Percentiles rank a stretch among this genome's conserved stretches.
These are phyloP conservation scores for Xylariaceae sp. DNA, from an alignment of 2,329 filamentous ascomycete species.

Conservation along the genomic window DNA sequence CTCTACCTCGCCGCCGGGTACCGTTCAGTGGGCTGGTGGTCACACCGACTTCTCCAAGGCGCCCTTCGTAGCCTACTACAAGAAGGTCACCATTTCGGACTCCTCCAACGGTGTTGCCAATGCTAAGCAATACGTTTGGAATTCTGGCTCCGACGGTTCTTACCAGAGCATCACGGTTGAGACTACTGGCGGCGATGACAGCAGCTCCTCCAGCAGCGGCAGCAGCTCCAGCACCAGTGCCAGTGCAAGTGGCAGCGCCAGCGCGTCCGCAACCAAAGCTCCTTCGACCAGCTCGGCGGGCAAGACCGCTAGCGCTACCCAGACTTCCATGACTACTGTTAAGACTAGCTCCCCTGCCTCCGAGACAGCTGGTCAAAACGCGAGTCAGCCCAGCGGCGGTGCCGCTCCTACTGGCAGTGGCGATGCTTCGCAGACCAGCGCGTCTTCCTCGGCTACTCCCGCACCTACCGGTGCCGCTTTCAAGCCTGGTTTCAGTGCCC, in stretches of 20 bases:
- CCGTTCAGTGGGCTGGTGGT: conserved; percentile 67
- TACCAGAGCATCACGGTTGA: conserved; percentile 50
- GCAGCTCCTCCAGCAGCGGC: conserved; percentile 6
- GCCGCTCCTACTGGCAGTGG: conserved; percentile 13
- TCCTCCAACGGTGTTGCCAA: conserved; percentile 48
- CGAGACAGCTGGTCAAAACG: background rate
- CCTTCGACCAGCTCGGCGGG: conserved; percentile 18
- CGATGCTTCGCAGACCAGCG: conserved; percentile 1
- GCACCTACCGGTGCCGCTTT: conserved; percentile 23
- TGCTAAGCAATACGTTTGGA: conserved; percentile 50
- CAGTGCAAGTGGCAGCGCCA: conserved; percentile 16
- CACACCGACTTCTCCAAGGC: conserved; percentile 47
- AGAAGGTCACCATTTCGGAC: conserved; percentile 52
- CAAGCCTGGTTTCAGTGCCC: conserved; percentile 27
- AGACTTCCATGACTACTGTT: conserved; percentile 23
- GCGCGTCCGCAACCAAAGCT: conserved; percentile 20
- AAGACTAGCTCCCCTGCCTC: conserved; percentile 22
- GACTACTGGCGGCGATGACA: conserved; percentile 35
- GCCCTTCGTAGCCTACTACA: conserved; percentile 55
- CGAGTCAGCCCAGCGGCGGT: conserved; percentile 10
- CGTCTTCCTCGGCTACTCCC: conserved; percentile 9
- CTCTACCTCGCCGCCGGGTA: conserved; percentile 59
- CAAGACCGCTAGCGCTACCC: conserved; percentile 14
- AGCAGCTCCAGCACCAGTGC: conserved; percentile 22
- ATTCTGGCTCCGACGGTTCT: conserved; percentile 46